phyloP scores from a whole-genome alignment of 371 early-diverging fungal genomes.

The Lichtheimia ornata region DNA sequence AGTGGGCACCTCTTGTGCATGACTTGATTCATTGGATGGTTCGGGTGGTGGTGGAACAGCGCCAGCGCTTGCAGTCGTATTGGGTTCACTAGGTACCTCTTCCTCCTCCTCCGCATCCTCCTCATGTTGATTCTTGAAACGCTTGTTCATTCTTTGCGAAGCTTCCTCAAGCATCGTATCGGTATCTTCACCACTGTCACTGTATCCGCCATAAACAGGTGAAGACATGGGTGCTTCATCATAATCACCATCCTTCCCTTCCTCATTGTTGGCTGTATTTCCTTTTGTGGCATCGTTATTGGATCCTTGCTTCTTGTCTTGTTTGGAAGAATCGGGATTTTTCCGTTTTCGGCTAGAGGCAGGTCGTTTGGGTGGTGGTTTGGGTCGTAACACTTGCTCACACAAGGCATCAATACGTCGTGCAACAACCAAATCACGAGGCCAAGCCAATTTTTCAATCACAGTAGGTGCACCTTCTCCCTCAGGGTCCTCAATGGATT shows the following conservation, averaged over 20 bases:
- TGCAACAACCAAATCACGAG: conserved; percentile 61
- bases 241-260: no score
- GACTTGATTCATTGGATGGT: no score
- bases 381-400: conserved; percentile 59
- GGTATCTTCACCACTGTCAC: conserved; percentile 50
- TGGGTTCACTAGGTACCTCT: neutral
- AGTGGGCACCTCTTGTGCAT: no score
- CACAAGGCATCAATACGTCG: conserved; percentile 63
- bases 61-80: no score
- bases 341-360: conserved; percentile 31
- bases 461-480: conserved; percentile 25
- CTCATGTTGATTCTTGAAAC: conserved; percentile 8
- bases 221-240: conserved; percentile 5
- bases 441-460: conserved; percentile 56
- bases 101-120: conserved; percentile 4
- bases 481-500: conserved; percentile 24
- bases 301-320: conserved; percentile 2
- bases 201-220: conserved; percentile 10
- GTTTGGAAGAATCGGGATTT: conserved; percentile 7
- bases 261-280: no score
- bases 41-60: no score
- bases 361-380: conserved; percentile 42
- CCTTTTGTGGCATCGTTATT: neutral
- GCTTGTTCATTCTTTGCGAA: conserved; percentile 20
- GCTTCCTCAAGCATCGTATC: conserved; percentile 48